Percentiles rank a stretch among this genome's conserved stretches.
Evolutionary conservation across 768 basidiomycete species (phyloP).

Genomic region (Suillus clintonianus): DNA sequence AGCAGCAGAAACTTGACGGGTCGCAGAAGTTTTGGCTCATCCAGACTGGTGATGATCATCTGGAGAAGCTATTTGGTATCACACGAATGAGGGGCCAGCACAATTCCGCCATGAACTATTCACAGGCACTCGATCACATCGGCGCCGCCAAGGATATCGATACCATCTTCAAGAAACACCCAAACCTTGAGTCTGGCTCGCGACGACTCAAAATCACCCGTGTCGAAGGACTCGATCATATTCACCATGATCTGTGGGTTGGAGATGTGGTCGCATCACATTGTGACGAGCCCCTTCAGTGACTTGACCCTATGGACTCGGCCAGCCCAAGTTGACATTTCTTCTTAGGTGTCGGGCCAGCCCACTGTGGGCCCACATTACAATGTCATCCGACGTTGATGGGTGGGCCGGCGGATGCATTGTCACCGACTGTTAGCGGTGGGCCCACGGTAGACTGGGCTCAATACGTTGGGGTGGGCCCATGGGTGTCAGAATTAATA

Average conservation of each 20-base stretch:
- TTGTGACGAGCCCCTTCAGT: not conserved
- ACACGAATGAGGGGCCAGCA: constrained; percentile 22
- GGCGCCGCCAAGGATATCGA: constrained; percentile 18
- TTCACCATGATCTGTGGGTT: constrained; percentile 13
- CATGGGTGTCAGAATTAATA: not conserved
- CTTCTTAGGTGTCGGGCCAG: not conserved
- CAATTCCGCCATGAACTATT: constrained; percentile 7
- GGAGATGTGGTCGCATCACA: not conserved
- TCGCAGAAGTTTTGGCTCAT: constrained; percentile 23
- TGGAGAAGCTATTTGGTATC: constrained; percentile 32
- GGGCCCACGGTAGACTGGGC: not conserved
- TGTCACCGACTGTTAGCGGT: not conserved
- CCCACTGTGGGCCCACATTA: not conserved
- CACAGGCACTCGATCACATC: constrained; percentile 6
- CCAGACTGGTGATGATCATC: constrained; percentile 27
- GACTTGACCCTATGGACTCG: no score
- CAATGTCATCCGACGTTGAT: not conserved
- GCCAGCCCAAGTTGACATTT: no score
- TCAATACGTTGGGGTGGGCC: not conserved
- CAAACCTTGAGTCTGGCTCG: constrained; percentile 24
- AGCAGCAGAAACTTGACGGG: constrained; percentile 17
- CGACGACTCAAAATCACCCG: constrained; percentile 7
- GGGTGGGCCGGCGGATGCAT: not conserved
- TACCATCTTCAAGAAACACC: constrained; percentile 18
- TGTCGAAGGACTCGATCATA: not conserved